Base-by-base conservation (phyloP, 306 rosid genomes). In the Gastrolobium villosum region DNA sequence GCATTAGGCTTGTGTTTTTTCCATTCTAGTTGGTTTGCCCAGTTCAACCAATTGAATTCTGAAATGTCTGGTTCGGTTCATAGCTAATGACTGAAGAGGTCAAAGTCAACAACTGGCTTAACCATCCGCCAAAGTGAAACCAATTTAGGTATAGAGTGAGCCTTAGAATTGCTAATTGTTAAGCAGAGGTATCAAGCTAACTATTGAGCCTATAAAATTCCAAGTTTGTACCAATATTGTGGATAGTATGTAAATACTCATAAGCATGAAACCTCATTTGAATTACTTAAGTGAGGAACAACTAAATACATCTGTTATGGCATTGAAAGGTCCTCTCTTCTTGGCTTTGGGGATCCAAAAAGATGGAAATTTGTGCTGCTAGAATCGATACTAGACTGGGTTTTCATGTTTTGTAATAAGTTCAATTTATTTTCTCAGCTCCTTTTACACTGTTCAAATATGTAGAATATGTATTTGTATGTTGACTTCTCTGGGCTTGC, bases 21-120 rank as follows among this genome's bases (percentile, higher is more conserved):
- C 56, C 48, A 30, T 67, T 60, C 69, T 77, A 20, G 20, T 79
- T 79, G 43, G 15, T 61, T 44, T 76, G n/a, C 43, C 46, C 46
- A 3, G 44, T 82, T 70, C 37, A 1, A 49, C 36, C 30, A 26
- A 54, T 34, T 70, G 30, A 56, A 70, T 60, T n/a, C 49, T 43
- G 50, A 65, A 82, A 40, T 71, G 69, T 45, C 30, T 46, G 45
- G 41, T 79, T 41, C 32, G 34, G 46, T 70, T 52, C 48, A 37
- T 55, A 43, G 41, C 65, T 62, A 6, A n/a, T 56, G 70, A 65
- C 60, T 28, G 13, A 15, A 73, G 61, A 65, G 69, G 53, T 52
- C 36, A 55, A 74, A 66, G 46, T 52, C 28, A 44, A 6, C 14
- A 46, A 39, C 65, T 74, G 46, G 48, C 48, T 37, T 65, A 37